These are phyloP conservation scores for Moricandia moricandioides DNA, from an alignment of 345 rosid genomes.

Conservation along the genomic window DNA sequence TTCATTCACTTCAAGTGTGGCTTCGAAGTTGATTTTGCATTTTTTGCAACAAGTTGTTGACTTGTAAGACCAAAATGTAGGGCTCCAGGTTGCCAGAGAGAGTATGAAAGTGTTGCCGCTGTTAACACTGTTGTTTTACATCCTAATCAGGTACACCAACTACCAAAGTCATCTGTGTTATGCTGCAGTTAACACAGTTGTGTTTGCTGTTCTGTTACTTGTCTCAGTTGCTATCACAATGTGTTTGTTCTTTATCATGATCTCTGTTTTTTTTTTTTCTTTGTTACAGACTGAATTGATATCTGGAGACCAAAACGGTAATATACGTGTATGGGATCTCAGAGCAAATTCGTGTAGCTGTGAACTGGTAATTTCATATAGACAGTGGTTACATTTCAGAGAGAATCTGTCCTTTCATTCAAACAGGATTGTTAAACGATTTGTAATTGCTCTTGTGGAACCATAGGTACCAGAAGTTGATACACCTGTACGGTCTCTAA, in stretches of 20 bases:
- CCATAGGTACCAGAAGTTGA: slow-evolving; percentile 60
- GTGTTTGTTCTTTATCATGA: background rate
- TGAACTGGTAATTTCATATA: slow-evolving; percentile 59
- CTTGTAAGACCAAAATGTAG: slow-evolving; percentile 42
- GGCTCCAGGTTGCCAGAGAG: slow-evolving; percentile 96
- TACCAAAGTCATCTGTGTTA: background rate
- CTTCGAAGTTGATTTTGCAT: slow-evolving; percentile 14
- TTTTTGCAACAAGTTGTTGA: background rate
- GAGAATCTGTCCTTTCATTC: background rate
- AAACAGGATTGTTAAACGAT: background rate
- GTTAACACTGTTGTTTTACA: slow-evolving; percentile 93
- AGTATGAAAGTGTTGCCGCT: slow-evolving; percentile 94
- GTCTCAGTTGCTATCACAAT: background rate
- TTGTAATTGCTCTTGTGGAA: background rate
- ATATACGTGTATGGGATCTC: slow-evolving; percentile 97
- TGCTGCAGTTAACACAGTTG: background rate
- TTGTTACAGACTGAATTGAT: slow-evolving; percentile 90
- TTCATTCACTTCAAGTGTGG: background rate
- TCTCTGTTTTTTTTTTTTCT: background rate
- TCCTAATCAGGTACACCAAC: slow-evolving; percentile 79
- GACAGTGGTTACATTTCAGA: background rate
- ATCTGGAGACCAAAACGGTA: slow-evolving; percentile 96
- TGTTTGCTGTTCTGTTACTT: background rate
- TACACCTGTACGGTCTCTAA: slow-evolving; percentile 84
- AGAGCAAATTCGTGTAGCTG: slow-evolving; percentile 95